Evolutionary conservation across 2,329 filamentous ascomycete species (phyloP), one percentile per base, ranked within the genome.

Genomic region (Blumeria graminis): DNA sequence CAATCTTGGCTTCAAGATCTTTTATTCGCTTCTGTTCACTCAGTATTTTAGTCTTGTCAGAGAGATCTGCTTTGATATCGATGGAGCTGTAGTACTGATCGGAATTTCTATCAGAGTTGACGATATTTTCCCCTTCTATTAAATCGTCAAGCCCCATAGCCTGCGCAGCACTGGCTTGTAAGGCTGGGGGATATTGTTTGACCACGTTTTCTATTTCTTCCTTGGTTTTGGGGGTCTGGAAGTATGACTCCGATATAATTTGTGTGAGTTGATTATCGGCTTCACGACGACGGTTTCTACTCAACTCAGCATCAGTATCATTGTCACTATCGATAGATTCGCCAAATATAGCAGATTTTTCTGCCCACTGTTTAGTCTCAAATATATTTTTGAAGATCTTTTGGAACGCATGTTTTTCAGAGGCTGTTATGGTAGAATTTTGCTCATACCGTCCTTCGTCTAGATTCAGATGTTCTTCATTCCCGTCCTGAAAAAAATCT

Each of bases 331-430:
- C 14, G 13, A 38, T n/a, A n/a, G 38, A 9, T 16, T 16, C n/a
- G 10, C 13, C 14, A 13, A 41, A 16, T 6, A 55, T 50, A 38
- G 16, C 8, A 9, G 14, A 8, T 5, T 13, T 39, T 56, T 33
- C 39, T 8, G 4, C 8, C 32, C 9, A 39, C 14, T 68, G 61
- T 35, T 63, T 65, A 36, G 67, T 64, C 9, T 65, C 67, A 51
- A 75, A 74, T 48, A 82, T 81, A 55, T 78, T 71, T 55, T 72
- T 70, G 61, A 82, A 82, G 55, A 81, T 76, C 55, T 71, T 69
- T 33, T 74, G 71, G 58, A 76, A 76, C 8, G 70, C 64, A 7
- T 67, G 62, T 7, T 68, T 68, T 63, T 82, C 79, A 0, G 69
- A 64, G 0, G 74, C 73, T 0, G 79, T 82, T 53, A 82, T 77